Evolutionary conservation across 192 early-diverging fungal species (phyloP), one percentile per base, ranked within the genome.

Genomic region (Linnemannia hyalina): DNA sequence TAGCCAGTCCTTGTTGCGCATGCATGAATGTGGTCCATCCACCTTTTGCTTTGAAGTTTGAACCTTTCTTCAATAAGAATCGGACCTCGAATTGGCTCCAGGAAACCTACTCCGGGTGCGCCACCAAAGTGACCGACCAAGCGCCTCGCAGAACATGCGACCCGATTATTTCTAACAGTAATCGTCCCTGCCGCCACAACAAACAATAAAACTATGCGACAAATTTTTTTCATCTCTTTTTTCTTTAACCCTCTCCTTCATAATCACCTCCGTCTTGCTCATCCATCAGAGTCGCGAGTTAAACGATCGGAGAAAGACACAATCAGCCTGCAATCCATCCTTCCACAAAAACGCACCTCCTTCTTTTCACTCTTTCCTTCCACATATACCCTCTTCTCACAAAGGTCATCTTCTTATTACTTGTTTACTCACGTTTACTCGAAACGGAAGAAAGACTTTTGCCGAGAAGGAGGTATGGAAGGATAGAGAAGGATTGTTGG

Each of bases 281-380:
- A 68, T 80, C 42, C 54, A 16, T 52, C 78, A 35, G 57, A 80
- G 83, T 69, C 70, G 44, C 55, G 73, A 80, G 83, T 72, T 85
- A 85, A 85, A 85, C 78, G 75, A 76, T 80, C 41, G 78, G 78
- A 85, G 78, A 80, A 70, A 85, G 78, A 85, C 82, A 85, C 78
- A 85, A 80, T 85, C 52, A 42, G 83, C 83, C 83, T 80, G 78
- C 83, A 85, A 78, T 85, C 83, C 77, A 85, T 80, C 83, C 78
- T 70, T 63, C 74, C 68, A n/a, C 41, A 40, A 36, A 65, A 18
- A 36, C 77, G 40, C 57, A 15, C 49, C 32, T 44, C 54, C 36
- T 42, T 49, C 72, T 69, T 74, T 60, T 20, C 75, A 65, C 73
- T 75, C 73, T 73, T 68, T 20, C 35, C 44, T 35, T 42, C 32